These are phyloP conservation scores for Arbutus unedo DNA, from an alignment of 148 eudicot genomes.

Conservation along the genomic window DNA sequence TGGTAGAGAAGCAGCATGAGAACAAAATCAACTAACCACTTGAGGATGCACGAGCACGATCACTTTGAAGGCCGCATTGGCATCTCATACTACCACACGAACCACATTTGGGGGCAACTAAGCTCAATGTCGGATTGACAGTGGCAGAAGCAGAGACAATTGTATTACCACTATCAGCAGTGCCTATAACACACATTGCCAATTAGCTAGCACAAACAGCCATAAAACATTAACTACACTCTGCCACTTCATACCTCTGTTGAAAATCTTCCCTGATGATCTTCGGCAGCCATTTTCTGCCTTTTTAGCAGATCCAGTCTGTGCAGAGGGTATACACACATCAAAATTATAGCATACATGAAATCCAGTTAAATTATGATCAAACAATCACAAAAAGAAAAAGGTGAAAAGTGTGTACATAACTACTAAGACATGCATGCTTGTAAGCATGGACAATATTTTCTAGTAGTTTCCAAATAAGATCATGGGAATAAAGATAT, in stretches of 20 bases:
- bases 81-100: slow-evolving; percentile 30
- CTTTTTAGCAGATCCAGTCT: slow-evolving; percentile 27
- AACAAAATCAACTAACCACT: slow-evolving; percentile 26
- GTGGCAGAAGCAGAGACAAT: slow-evolving; percentile 26
- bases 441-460: background rate
- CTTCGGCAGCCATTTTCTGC: slow-evolving; percentile 7
- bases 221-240: slow-evolving; percentile 22
- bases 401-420: background rate
- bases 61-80: slow-evolving; percentile 24
- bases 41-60: slow-evolving; percentile 16
- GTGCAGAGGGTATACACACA: background rate
- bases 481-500: background rate
- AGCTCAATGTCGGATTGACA: slow-evolving; percentile 8
- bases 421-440: background rate
- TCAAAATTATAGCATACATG: background rate
- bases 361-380: background rate
- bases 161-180: slow-evolving; percentile 23
- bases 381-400: background rate
- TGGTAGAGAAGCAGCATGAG: slow-evolving; percentile 9
- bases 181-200: slow-evolving; percentile 31
- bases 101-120: slow-evolving; percentile 18
- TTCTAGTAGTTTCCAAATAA: background rate
- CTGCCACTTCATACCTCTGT: slow-evolving; percentile 35
- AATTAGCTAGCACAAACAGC: slow-evolving; percentile 31
- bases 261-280: slow-evolving; percentile 7